Percentiles rank a stretch among this genome's conserved stretches.
These are phyloP conservation scores for Lactarius tabidus DNA, from an alignment of 768 basidiomycete genomes.

Conservation along the genomic window DNA sequence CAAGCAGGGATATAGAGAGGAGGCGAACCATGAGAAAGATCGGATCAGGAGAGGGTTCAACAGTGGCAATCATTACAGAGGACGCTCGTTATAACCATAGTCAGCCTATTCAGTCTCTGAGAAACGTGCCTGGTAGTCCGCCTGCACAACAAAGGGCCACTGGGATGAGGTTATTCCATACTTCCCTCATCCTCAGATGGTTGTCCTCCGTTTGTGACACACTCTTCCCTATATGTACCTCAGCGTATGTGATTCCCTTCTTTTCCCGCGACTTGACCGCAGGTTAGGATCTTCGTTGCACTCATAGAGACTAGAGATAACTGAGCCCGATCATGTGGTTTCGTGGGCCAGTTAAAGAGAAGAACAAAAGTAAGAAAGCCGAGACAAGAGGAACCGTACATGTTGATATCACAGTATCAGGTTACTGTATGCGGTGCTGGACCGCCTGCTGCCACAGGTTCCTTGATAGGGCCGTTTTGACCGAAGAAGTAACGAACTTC, in stretches of 20 bases:
- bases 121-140: background rate
- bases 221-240: background rate
- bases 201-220: background rate
- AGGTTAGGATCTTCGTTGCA: background rate
- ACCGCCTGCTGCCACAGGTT: background rate
- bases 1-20: slow-evolving; percentile 2
- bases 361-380: background rate
- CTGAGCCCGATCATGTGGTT: background rate
- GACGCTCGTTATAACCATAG: background rate
- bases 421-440: background rate
- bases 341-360: background rate
- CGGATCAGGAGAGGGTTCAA: background rate
- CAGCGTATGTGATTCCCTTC: background rate
- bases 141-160: background rate
- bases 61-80: background rate
- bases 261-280: background rate
- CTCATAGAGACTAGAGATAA: background rate
- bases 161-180: background rate
- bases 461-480: background rate
- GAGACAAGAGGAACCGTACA: background rate
- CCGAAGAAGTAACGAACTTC: too few species aligned
- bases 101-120: background rate
- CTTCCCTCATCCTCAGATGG: background rate
- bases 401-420: too few species aligned
- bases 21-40: slow-evolving; percentile 4